Evolutionary conservation across 139 green algal genomes (phyloP), one percentile per base, ranked within the genome.

Genomic region (Closterium sp.): DNA sequence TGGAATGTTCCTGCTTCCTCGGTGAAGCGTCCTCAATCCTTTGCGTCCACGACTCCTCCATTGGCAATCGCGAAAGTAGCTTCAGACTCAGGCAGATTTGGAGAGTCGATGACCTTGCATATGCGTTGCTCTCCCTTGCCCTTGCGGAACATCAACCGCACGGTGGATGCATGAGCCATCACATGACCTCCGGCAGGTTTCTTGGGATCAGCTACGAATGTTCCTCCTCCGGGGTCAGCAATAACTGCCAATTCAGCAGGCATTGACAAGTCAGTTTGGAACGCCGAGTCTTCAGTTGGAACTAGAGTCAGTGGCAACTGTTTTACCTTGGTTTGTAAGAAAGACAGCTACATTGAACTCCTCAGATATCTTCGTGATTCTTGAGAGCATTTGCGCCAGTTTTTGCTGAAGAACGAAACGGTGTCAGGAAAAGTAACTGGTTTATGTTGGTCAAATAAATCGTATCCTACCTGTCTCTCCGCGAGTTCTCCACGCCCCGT

Each of bases 401-500:
- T 95, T 96, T 95, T 95, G 94, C 93, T 95, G 94, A 88, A 94
- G 3, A 86, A 2, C 24, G 17, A 87, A 87, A 31, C 84, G 32
- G 0, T 73, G 50, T 73, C 11, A 87, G 84, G 9, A 87, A 87
- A 87, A 30, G 6, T 4, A 87, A 87, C 17, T 34, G 84, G 32
- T 19, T 7, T 87, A 31, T 24, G n/a, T 22, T 87, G 84, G 22
- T 0, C 84, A 30, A 4, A 86, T 10, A 1, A 29, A 2, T 73
- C 50, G 84, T 32, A 34, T 31, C 27, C 0, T 90, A 99, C 97
- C 96, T 99, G 98, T 85, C 98, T 93, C 50, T 99, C 97, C 24
- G 96, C 95, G 50, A 99, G 96, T 95, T 99, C 97, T 0, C 97
- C 98, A 11, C 98, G 94, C 0, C 98, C 98, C 19, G 28, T 94